Base-by-base conservation (phyloP, 2,329 filamentous ascomycete genomes). In the Stachybotrys elegans region DNA sequence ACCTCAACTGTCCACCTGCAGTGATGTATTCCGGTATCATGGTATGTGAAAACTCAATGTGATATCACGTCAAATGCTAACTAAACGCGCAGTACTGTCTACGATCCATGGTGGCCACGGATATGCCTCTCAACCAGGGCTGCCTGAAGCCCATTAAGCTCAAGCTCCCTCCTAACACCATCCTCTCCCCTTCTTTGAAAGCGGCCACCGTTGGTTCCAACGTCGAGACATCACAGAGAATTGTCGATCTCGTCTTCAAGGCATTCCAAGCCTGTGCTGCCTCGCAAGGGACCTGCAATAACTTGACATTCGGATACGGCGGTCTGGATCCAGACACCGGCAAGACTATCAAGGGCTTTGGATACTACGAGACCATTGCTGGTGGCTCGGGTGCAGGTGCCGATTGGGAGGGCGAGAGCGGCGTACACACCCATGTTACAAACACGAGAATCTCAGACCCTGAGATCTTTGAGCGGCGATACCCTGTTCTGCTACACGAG, bases 51-150 rank as follows among this genome's bases (percentile, higher is more conserved):
- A n/a, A n/a, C n/a, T n/a, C n/a, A n/a, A n/a, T n/a, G n/a, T n/a
- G n/a, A n/a, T n/a, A n/a, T n/a, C n/a, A n/a, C n/a, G n/a, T n/a
- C n/a, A n/a, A n/a, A n/a, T n/a, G n/a, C n/a, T n/a, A n/a, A n/a
- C n/a, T n/a, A n/a, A n/a, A n/a, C n/a, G n/a, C n/a, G n/a, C n/a
- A n/a, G n/a, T n/a, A n/a, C n/a, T n/a, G n/a, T n/a, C 73, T 94
- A 12, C 81, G 88, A 37, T 88, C 83, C 56, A 75, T 95, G 46
- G 89, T 94, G 55, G 82, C 78, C 29, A 80, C 88, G 51, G 86
- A 92, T 53, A 91, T 94, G 13, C 89, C 88, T 0, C 75, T 94
- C 4, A 94, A 94, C 67, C 88, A 94, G 65, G 88, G 88, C 51
- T 94, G 88, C 51, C 71, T 93, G 3, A 79, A 79, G 40, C 88